Conservation (phyloP, 2,329 filamentous ascomycete species). For the Epichloe gansuensis region DNA sequence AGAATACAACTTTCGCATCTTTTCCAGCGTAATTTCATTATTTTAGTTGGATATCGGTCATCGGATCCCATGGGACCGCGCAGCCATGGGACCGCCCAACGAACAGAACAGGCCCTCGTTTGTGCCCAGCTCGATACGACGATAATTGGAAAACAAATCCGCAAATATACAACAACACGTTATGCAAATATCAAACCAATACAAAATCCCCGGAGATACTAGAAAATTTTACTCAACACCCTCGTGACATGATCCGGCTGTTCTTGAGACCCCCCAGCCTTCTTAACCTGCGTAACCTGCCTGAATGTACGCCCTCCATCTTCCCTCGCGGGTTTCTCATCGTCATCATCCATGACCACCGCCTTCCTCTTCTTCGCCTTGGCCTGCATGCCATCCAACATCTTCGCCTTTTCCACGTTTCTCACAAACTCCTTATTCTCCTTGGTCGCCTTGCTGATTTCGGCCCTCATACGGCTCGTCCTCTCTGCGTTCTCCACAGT, state of each 20-base stretch:
- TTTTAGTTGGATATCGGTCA: no score
- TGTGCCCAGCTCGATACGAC: no score
- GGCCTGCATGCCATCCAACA: slow-evolving; percentile 60
- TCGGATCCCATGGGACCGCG: no score
- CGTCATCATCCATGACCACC: slow-evolving; percentile 12
- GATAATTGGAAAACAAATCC: background rate
- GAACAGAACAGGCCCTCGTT: no score
- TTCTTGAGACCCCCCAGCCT: slow-evolving; percentile 29
- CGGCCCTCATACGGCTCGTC: slow-evolving; percentile 60
- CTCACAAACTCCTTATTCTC: slow-evolving; percentile 73
- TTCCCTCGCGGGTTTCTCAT: slow-evolving; percentile 10
- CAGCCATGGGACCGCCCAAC: no score
- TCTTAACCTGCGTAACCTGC: slow-evolving; percentile 48
- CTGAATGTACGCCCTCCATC: slow-evolving; percentile 41
- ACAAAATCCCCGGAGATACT: background rate
- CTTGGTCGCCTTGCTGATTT: slow-evolving; percentile 60
- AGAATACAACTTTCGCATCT: no score
- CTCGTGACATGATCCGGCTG: slow-evolving; percentile 45
- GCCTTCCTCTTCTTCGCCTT: slow-evolving; percentile 31
- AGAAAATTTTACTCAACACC: slow-evolving; percentile 55
- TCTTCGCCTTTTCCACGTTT: slow-evolving; percentile 70
- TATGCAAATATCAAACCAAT: background rate
- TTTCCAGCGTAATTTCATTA: no score
- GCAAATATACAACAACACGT: background rate
- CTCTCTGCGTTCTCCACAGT: slow-evolving; percentile 70